Evolutionary conservation across 352 stramenopile genomes (phyloP).

Genomic region (Blastocystis sp.): DNA sequence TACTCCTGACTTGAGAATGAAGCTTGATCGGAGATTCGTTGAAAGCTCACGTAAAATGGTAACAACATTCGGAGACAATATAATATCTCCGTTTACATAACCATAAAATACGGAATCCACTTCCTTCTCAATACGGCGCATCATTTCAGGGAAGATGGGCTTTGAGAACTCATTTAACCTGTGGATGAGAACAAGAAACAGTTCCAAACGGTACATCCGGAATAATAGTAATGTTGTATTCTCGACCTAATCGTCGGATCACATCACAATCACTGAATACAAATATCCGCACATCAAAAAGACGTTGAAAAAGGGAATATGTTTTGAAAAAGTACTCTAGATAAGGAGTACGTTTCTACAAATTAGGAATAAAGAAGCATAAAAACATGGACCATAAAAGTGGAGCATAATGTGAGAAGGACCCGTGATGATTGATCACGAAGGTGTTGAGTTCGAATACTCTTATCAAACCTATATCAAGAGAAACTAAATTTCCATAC

Average conservation of each 20-base stretch:
- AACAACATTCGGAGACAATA: slow-evolving; percentile 14
- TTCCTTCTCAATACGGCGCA: not conserved
- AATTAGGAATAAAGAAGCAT: not conserved
- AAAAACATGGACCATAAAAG: not conserved
- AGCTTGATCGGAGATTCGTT: too few species aligned
- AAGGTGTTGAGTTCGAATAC: too few species aligned
- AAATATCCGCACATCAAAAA: not conserved
- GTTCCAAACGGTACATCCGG: not conserved
- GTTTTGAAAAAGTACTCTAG: not conserved
- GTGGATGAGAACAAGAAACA: not conserved
- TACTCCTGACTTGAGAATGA: too few species aligned
- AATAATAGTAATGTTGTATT: slow-evolving; percentile 30
- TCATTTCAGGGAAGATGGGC: slow-evolving; percentile 8
- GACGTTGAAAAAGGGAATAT: slow-evolving; percentile 24
- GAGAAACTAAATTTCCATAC: too few species aligned
- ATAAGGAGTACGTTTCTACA: not conserved
- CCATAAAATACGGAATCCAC: not conserved
- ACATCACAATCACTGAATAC: slow-evolving; percentile 10
- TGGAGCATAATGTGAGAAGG: not conserved
- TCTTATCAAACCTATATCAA: too few species aligned
- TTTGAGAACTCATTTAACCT: slow-evolving; percentile 19
- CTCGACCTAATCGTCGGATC: not conserved
- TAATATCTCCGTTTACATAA: slow-evolving; percentile 54
- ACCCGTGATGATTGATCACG: too few species aligned
- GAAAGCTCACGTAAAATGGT: not conserved